Evolutionary conservation across 108 stramenopile species (phyloP), one percentile per base, ranked within the genome.

Genomic region (Pseudonitzschia pungens): DNA sequence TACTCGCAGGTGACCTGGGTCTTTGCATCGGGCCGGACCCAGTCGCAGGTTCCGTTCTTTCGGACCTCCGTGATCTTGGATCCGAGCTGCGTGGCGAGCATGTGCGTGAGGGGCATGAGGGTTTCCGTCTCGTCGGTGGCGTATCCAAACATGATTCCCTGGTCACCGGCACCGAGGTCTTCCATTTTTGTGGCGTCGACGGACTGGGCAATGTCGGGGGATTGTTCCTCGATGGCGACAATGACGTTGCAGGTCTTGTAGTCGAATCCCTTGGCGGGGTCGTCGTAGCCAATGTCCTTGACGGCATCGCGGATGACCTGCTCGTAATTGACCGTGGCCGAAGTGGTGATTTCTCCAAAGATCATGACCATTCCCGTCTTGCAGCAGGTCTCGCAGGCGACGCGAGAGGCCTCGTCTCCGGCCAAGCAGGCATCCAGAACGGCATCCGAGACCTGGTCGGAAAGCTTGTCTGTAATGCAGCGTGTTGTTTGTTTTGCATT

Each of bases 281-380:
- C 89, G 70, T 95, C 93, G 79, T 97, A 98, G 27, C 98, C 98
- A 55, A 96, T 97, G 72, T 98, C 98, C 72, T 94, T 90, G 66
- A 98, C 87, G 31, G 94, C 92, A 62, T 96, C 98, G 44, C 98
- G 96, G 76, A 98, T 96, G 58, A 95, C 91, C 77, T 93, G 91
- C 81, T 98, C 98, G 88, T 98, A 98, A 80, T 98, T 97, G 58
- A 98, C 92, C 45, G 92, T 96, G 50, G 96, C 89, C 24, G 92
- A 84, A 52, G 98, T 97, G 72, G 96, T 96, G 77, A 98, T 98
- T 84, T 98, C 98, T 21, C 98, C 98, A 73, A 98, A 95, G 72
- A 97, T 96, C 93, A 98, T 97, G 70, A 98, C 95, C 87, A 98
- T 97, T 58, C 96, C 96, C 6, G 96, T 97, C 83, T 98, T 98